Evolutionary conservation across 2,329 filamentous ascomycete species (phyloP), one percentile per base, ranked within the genome.

Genomic region (Exserohilum turcica): DNA sequence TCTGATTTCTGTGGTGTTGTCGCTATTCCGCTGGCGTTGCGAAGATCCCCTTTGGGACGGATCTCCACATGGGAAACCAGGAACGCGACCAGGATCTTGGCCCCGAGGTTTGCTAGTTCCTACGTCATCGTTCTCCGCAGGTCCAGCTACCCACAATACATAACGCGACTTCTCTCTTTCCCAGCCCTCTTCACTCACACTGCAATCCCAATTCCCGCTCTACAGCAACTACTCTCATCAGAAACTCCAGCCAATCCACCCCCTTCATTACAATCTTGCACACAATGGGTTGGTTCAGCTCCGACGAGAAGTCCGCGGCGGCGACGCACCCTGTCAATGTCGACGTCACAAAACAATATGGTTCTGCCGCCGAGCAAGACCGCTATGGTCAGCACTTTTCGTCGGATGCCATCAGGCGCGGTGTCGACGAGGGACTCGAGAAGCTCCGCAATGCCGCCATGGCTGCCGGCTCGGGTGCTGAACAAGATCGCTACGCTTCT

Each of bases 351-450:
- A 60, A 59, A 38, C 60, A 63, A 29, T 54, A 57, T 21, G 67
- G 67, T 49, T 70, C 69, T 7, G 70, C 61, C 13, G 67, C 70
- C 10, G 70, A 73, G 56, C 68, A 72, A 51, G 70, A 71, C 48
- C 68, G 67, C 9, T 70, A 68, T 36, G 66, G 56, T 35, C 45
- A 57, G n/a, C 67, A 71, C 48, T 71, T 71, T 36, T 57, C 57
- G 13, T 52, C 61, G 0, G 63, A 65, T 13, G 50, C 57, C 27
- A 61, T 65, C 28, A 55, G 57, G 16, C 56, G 62, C 13, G 61
- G 63, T 24, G 56, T 65, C 31, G 57, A 65, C 13, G 57, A 61
- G 43, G 64, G 63, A 12, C 47, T 64, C 16, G 54, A 60, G 19
- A 57, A 61, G 32, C 39, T 66, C 16, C 64, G 58, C 36, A 46